A percentile compares a stretch with the other conserved stretches of the same genome.
These are phyloP conservation scores for Vaccinium vitisidaea DNA, from an alignment of 148 eudicot genomes.

Conservation along the genomic window DNA sequence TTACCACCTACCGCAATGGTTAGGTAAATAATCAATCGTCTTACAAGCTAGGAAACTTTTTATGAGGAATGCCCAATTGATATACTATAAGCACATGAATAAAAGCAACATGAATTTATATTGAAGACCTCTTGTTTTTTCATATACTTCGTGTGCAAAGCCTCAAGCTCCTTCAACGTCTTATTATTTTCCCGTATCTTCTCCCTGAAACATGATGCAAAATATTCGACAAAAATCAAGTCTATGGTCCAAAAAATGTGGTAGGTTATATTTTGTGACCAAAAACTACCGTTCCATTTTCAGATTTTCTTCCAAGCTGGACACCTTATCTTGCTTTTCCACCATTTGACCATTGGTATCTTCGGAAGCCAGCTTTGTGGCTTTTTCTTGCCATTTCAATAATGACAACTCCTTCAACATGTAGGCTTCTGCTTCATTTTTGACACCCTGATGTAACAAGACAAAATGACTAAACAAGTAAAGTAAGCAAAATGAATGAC, in stretches of 20 bases:
- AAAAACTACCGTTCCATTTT: conserved; percentile 60
- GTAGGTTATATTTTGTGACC: background rate
- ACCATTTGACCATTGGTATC: conserved; percentile 48
- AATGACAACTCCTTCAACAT: conserved; percentile 84
- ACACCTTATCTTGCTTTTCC: conserved; percentile 55
- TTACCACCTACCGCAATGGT: background rate
- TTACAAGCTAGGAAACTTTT: background rate
- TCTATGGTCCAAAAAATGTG: background rate
- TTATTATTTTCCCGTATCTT: conserved; percentile 63
- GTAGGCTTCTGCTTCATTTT: conserved; percentile 93
- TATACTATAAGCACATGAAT: background rate
- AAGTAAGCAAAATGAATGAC: background rate
- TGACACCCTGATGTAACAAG: conserved; percentile 54
- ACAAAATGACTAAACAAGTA: background rate
- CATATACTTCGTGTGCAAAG: conserved; percentile 64
- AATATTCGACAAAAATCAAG: background rate
- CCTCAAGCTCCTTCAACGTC: conserved; percentile 75
- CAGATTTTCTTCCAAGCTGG: conserved; percentile 64
- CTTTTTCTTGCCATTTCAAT: conserved; percentile 95
- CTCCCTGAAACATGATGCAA: conserved; percentile 44
- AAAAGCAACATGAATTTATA: background rate
- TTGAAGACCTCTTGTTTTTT: conserved; percentile 73
- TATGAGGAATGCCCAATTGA: background rate
- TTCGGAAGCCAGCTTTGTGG: conserved; percentile 76
- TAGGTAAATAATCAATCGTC: background rate